phyloP scores from a whole-genome alignment of 495 filamentous ascomycete species.

The Penicillium parvum region DNA sequence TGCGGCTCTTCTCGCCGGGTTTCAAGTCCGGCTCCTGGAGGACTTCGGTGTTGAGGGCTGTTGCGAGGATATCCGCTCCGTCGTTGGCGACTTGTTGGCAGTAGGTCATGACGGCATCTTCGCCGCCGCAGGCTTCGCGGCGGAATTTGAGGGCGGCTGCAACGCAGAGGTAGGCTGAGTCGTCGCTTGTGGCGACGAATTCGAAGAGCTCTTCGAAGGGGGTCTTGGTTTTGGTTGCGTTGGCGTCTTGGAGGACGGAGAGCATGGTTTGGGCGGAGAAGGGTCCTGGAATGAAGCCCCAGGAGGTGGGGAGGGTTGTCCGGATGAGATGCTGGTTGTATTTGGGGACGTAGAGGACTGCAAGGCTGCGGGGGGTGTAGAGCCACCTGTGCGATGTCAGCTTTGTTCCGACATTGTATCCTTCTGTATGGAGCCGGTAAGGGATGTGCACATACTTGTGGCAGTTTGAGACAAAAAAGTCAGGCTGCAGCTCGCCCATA shows the following conservation, averaged over 20 bases:
- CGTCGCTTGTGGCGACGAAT: slow-evolving; percentile 73
- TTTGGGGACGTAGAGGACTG: slow-evolving; percentile 71
- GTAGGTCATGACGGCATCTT: slow-evolving; percentile 62
- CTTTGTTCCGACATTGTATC: neutral
- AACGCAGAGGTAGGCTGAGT: slow-evolving; percentile 64
- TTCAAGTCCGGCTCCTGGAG: slow-evolving; percentile 42
- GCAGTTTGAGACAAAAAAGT: slow-evolving; percentile 80
- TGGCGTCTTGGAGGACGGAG: slow-evolving; percentile 48
- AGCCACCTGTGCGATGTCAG: slow-evolving; percentile 60
- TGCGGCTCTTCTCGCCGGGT: slow-evolving; percentile 47
- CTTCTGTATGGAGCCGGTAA: neutral
- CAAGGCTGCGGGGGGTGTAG: slow-evolving; percentile 73
- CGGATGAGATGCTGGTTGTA: slow-evolving; percentile 71
- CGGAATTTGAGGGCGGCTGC: slow-evolving; percentile 67
- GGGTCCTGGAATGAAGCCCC: slow-evolving; percentile 46
- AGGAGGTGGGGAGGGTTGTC: slow-evolving; percentile 67
- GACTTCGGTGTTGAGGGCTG: slow-evolving; percentile 64
- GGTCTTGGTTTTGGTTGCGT: slow-evolving; percentile 37
- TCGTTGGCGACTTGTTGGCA: slow-evolving; percentile 50
- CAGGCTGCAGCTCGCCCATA: slow-evolving; percentile 58
- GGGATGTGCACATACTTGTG: slow-evolving; percentile 62
- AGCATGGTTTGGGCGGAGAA: slow-evolving; percentile 17
- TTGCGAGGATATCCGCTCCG: slow-evolving; percentile 55
- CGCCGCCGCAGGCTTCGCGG: slow-evolving; percentile 65
- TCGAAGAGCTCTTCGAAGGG: slow-evolving; percentile 68